Evolutionary conservation across 2,329 filamentous ascomycete species (phyloP), one percentile per base, ranked within the genome.

Genomic region (Colletotrichum sublineola): DNA sequence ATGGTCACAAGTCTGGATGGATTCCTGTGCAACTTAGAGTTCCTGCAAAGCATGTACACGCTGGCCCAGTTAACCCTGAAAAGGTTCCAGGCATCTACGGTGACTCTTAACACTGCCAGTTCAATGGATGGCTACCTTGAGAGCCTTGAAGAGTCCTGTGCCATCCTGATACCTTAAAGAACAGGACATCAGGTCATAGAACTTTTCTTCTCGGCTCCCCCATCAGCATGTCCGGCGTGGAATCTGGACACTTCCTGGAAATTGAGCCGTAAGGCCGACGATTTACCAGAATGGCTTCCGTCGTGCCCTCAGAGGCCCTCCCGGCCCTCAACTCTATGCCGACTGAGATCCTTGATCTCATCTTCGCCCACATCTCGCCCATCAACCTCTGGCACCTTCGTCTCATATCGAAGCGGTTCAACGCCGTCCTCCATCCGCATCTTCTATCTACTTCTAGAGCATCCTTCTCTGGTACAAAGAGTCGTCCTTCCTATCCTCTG

Each of bases 381-480:
- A 15, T 56, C 2, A 1, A 38, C 11, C 53, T 56, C 5, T 56
- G 53, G 53, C 33, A n/a, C 33, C 53, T 56, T 8, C 53, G 53
- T 12, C 20, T 33, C 20, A 38, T 12, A 14, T 56, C 33, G 9
- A 56, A 56, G 11, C 53, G 53, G 9, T 56, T 56, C 53, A 38
- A 56, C 53, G 53, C 53, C 33, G 12, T 56, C 53, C 53, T 56
- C 11, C 20, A 56, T 38, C 20, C 31, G 53, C 33, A 7, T 9
- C 53, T 56, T 44, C 40, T 38, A 12, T 5, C 38, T 36, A 57
- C 7, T 57, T 57, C 36, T 57, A n/a, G 55, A 57, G 55, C 7
- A 40, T 57, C 14, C 33, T 40, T 12, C 36, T 57, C 55, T 57
- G 55, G 55, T 57, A 57, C 55, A 57, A 42, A 7, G 55, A 57